Base-by-base conservation (phyloP, 352 stramenopile genomes). In the Hyaloperonospora brassicae region DNA sequence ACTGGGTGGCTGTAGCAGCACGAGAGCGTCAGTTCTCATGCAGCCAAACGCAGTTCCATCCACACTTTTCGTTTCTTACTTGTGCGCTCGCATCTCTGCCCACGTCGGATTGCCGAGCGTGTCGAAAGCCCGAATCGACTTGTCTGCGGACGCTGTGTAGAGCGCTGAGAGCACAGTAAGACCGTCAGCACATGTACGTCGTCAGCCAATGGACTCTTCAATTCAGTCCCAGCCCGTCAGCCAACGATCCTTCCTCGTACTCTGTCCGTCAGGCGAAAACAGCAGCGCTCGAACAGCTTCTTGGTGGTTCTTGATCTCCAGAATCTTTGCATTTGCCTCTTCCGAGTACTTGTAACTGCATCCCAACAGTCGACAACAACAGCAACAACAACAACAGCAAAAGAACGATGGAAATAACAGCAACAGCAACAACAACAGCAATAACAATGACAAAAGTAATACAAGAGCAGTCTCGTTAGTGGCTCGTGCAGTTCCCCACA, bases 101-200 rank as follows among this genome's bases (percentile, higher is more conserved):
- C 83, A 93, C 38, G 73, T 79, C 1, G 73, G 72, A 21, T 87
- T 89, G 52, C 83, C 83, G 10, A 84, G 67, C 7, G 79, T 85
- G 54, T 91, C 83, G 46, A 88, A 90, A 22, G 80, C 80, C 43
- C 83, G 83, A 53, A 93, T 91, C 8, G 83, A 93, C 27, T 83
- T 85, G 56, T 93, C 83, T 4, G 77, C 69, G 9, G 79, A 87
- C 1, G 76, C 79, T 24, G 80, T 85, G 64, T 86, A 91, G 10
- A 93, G 66, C 42, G 79, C 80, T 93, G 50, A 13, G 50, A 13
- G 45, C 27, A 42, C 36, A 41, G 13, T 34, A 52, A 57, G 14
- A 30, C 35, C 43, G n/a, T 64, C n/a, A 68, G 23, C 23, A 57
- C 24, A 14, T 10, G 8, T 17, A 17, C 17, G 17, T 17, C 17